Evolutionary conservation across 257 asterid species (phyloP), one percentile per base, ranked within the genome.

Genomic region (Thymus mandschuricus): DNA sequence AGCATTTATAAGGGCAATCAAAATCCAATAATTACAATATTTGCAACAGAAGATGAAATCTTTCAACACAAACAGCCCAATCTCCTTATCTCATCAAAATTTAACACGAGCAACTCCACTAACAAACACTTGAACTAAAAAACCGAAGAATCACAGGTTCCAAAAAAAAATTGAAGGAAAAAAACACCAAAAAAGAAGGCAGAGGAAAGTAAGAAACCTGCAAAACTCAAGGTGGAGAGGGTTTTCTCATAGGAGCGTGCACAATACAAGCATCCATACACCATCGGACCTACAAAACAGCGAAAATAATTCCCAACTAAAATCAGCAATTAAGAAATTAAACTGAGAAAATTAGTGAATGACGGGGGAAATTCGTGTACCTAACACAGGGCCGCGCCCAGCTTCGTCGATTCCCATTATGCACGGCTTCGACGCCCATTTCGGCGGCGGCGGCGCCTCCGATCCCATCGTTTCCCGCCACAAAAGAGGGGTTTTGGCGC

Each of bases 391-490:
- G n/a, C n/a, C n/a, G n/a, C n/a, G n/a, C 2, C 99, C 98, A 69
- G 99, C 99, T 87, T 94, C 99, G 49, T 94, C 98, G 76, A 94
- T 94, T 43, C 99, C 99, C 99, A 94, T 89, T 38, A 94, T 86
- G 81, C 99, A 91, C 57, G 99, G 96, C 76, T 83, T 74, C 64
- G 93, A 81, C 41, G 92, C 97, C 99, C 98, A 94, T 69, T 78
- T 87, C 44, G 49, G 59, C n/a, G n/a, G n/a, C 60, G 72, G 60
- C 77, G 81, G 83, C 67, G 62, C 66, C 69, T 82, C 91, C 66
- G 82, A 79, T 78, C 76, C 89, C 98, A 89, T 77, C 80, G 59
- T 45, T 45, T 83, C 78, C 90, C 87, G 77, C 89, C 85, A 76
- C 66, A 71, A 57, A 45, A 1, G 27, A 15, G 49, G 79, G 81